A percentile compares a stretch with the other conserved stretches of the same genome.
phyloP scores from a whole-genome alignment of 2,329 filamentous ascomycete species.

The Aspergillus neotritici region DNA sequence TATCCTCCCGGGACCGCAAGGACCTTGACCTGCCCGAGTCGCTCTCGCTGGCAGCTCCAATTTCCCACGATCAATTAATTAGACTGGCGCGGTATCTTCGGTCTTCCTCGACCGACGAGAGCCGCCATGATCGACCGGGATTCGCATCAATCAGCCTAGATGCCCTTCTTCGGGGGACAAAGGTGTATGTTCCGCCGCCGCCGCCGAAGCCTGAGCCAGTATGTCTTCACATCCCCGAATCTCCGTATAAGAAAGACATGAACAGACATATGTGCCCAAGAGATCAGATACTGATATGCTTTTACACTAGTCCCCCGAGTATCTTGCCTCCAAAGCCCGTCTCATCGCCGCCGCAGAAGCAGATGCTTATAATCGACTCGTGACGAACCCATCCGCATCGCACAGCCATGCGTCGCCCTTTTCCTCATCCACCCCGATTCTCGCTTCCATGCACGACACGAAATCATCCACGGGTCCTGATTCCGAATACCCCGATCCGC shows the following conservation, averaged over 20 bases:
- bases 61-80: slow-evolving; percentile 40
- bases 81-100: slow-evolving; percentile 29
- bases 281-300: background rate
- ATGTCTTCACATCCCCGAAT: slow-evolving; percentile 26
- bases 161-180: slow-evolving; percentile 63
- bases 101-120: slow-evolving; percentile 5
- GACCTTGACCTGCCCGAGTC: slow-evolving; percentile 31
- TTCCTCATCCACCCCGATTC: slow-evolving; percentile 52
- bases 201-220: slow-evolving; percentile 72
- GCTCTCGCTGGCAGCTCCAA: slow-evolving; percentile 28
- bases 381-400: slow-evolving; percentile 56
- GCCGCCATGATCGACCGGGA: background rate
- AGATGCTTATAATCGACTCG: slow-evolving; percentile 66
- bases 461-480: slow-evolving; percentile 27
- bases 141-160: slow-evolving; percentile 51
- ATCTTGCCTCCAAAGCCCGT: slow-evolving; percentile 78
- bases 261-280: too few species aligned
- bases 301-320: slow-evolving; percentile 59
- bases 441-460: slow-evolving; percentile 43
- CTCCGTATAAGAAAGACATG: background rate
- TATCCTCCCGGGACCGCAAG: slow-evolving; percentile 27
- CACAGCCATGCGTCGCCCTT: slow-evolving; percentile 44
- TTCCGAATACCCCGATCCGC: slow-evolving; percentile 39
- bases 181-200: slow-evolving; percentile 72
- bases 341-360: slow-evolving; percentile 79